Conservation (phyloP, 2,329 filamentous ascomycete species). For the Capronia coronata region DNA sequence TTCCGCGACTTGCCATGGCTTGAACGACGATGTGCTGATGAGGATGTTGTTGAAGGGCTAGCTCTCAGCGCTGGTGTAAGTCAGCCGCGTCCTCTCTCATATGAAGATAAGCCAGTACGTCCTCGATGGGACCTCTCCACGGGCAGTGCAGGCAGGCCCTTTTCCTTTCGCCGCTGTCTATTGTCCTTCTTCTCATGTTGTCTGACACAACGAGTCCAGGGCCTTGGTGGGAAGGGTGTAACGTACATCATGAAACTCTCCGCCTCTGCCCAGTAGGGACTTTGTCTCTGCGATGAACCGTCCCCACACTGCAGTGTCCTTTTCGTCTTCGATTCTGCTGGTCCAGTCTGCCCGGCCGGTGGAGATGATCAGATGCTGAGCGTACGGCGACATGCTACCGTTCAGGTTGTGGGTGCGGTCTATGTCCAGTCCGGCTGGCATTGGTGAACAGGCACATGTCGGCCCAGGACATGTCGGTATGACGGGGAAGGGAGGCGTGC, state of each 20-base stretch:
- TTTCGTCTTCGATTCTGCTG: slow-evolving; percentile 77
- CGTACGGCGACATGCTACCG: slow-evolving; percentile 70
- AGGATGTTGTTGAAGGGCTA: slow-evolving; percentile 80
- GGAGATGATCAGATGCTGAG: slow-evolving; percentile 75
- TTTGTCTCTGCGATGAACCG: slow-evolving; percentile 61
- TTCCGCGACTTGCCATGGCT: slow-evolving; percentile 6
- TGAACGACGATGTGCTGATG: slow-evolving; percentile 68
- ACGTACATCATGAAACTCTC: slow-evolving; percentile 58
- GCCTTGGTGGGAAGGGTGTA: background rate
- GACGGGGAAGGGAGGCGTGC: slow-evolving; percentile 41
- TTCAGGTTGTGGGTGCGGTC: slow-evolving; percentile 64
- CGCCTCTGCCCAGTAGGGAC: slow-evolving; percentile 56
- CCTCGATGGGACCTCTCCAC: too few relatives aligned
- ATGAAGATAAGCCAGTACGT: too few relatives aligned
- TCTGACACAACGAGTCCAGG: too few relatives aligned
- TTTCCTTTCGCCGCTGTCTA: too few relatives aligned
- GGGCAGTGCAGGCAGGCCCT: too few relatives aligned
- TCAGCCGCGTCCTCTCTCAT: slow-evolving; percentile 15
- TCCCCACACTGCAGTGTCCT: slow-evolving; percentile 44
- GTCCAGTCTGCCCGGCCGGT: slow-evolving; percentile 76
- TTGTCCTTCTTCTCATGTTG: background rate
- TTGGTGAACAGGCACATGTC: slow-evolving; percentile 69
- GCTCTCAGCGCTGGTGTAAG: slow-evolving; percentile 20
- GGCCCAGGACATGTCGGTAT: slow-evolving; percentile 62
- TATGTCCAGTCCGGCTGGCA: slow-evolving; percentile 65